A percentile compares a stretch with the other conserved stretches of the same genome.
phyloP scores from a whole-genome alignment of 805 yeast genomes.

The Kuraishia capsulata region DNA sequence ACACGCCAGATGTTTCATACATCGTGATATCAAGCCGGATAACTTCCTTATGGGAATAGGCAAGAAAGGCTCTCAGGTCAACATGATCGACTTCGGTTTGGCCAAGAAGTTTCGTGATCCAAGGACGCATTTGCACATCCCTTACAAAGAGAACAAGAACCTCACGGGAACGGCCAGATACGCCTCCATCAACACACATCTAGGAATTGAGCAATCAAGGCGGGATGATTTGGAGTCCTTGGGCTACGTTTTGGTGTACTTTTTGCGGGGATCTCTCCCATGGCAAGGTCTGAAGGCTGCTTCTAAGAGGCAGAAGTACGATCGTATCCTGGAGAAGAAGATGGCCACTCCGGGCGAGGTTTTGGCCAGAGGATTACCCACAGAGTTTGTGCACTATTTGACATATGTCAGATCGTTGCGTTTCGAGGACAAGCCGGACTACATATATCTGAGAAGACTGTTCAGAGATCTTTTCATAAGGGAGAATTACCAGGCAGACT shows the following conservation, averaged over 20 bases:
- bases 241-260: constrained; percentile 90
- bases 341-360: constrained; percentile 82
- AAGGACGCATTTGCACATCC: constrained; percentile 87
- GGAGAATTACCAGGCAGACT: constrained; percentile 87
- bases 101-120: constrained; percentile 94
- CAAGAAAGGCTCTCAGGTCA: constrained; percentile 88
- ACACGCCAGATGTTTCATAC: constrained; percentile 89
- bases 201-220: constrained; percentile 94
- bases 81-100: constrained; percentile 88
- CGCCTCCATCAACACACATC: constrained; percentile 89
- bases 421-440: constrained; percentile 96
- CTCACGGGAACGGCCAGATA: constrained; percentile 97
- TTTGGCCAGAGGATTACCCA: constrained; percentile 85
- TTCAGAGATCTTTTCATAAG: constrained; percentile 84
- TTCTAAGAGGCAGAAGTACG: constrained; percentile 94
- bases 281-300: constrained; percentile 99
- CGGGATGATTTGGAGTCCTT: constrained; percentile 93
- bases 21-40: constrained; percentile 78
- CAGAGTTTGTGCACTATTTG: constrained; percentile 81
- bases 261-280: constrained; percentile 91
- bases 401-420: constrained; percentile 83
- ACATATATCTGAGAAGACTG: constrained; percentile 76
- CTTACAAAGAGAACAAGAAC: constrained; percentile 92
- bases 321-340: constrained; percentile 91
- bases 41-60: constrained; percentile 86